A percentile compares a stretch with the other conserved stretches of the same genome.
Conservation (phyloP, 176 grass and related monocot genomes). For the Avena atlantica region DNA sequence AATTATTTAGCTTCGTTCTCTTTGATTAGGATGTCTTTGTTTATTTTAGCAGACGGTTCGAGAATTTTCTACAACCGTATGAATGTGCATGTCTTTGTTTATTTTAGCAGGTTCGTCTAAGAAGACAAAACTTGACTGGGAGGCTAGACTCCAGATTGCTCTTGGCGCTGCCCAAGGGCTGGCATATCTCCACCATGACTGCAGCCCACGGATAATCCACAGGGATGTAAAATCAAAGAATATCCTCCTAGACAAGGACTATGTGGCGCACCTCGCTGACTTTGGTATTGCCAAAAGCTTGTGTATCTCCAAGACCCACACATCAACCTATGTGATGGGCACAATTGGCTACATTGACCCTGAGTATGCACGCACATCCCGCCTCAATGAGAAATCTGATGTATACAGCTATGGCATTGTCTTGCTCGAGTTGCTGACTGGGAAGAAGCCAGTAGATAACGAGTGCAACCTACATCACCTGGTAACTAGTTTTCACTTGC, state of each 20-base stretch:
- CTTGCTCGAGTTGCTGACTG: slow-evolving; percentile 87
- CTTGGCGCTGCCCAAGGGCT: slow-evolving; percentile 86
- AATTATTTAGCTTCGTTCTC: slow-evolving; percentile 21
- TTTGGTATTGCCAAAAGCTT: slow-evolving; percentile 95
- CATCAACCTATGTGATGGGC: slow-evolving; percentile 93
- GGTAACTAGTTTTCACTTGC: slow-evolving; percentile 61
- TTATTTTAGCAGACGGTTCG: neutral
- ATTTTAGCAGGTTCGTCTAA: slow-evolving; percentile 65
- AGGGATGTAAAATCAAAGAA: slow-evolving; percentile 92
- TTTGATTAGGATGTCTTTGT: slow-evolving; percentile 15
- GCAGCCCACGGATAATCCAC: slow-evolving; percentile 85
- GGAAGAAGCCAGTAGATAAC: slow-evolving; percentile 81
- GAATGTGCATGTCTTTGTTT: slow-evolving; percentile 13
- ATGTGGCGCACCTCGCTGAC: slow-evolving; percentile 79
- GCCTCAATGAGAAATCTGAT: slow-evolving; percentile 90
- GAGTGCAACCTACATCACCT: slow-evolving; percentile 94
- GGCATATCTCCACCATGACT: slow-evolving; percentile 92
- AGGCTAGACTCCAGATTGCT: slow-evolving; percentile 71
- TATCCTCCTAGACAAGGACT: slow-evolving; percentile 88
- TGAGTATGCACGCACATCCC: slow-evolving; percentile 84
- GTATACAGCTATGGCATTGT: slow-evolving; percentile 92
- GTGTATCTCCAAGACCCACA: slow-evolving; percentile 84
- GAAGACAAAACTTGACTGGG: slow-evolving; percentile 86
- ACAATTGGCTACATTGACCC: slow-evolving; percentile 97
- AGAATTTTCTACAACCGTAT: neutral